phyloP scores from a whole-genome alignment of 768 basidiomycete genomes.

The Leccinum aurantiacum region DNA sequence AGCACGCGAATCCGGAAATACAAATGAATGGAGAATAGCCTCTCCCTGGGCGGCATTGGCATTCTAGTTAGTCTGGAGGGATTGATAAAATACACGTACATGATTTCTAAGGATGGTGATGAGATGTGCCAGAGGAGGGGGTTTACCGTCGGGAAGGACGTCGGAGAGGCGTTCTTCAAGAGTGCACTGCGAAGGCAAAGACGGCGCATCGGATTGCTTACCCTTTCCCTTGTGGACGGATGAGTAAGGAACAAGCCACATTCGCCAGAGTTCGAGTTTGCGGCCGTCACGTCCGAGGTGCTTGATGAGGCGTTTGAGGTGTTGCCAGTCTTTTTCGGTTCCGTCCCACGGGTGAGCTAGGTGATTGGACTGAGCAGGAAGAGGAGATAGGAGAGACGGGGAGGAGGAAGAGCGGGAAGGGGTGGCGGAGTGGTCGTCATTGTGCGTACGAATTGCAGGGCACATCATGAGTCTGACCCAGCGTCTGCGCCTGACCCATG shows the following conservation, averaged over 20 bases:
- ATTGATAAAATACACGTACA: constrained; percentile 43
- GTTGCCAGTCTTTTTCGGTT: constrained; percentile 58
- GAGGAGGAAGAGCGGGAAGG: not conserved
- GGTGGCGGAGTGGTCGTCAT: not conserved
- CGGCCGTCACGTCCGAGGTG: constrained; percentile 62
- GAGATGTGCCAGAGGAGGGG: constrained; percentile 44
- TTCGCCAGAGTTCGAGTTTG: constrained; percentile 73
- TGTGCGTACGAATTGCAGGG: constrained; percentile 39
- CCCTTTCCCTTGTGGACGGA: constrained; percentile 35
- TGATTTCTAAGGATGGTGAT: constrained; percentile 53
- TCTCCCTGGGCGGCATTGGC: constrained; percentile 43
- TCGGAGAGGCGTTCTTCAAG: constrained; percentile 14
- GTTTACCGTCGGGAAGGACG: constrained; percentile 8
- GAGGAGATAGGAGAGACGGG: constrained; percentile 23
- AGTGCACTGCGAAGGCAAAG: constrained; percentile 3
- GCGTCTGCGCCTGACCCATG: constrained; percentile 75
- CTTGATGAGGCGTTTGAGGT: constrained; percentile 53
- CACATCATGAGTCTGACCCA: constrained; percentile 87
- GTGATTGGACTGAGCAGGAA: constrained; percentile 12
- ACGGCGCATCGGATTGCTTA: constrained; percentile 41
- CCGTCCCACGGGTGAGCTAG: constrained; percentile 55
- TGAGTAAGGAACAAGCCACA: constrained; percentile 57
- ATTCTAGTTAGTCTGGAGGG: constrained; percentile 11
- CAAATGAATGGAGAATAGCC: constrained; percentile 55
- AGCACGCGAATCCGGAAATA: constrained; percentile 76